Evolutionary conservation across 73 alveolate species (phyloP).

Genomic region (Paraurostyla sp.): DNA sequence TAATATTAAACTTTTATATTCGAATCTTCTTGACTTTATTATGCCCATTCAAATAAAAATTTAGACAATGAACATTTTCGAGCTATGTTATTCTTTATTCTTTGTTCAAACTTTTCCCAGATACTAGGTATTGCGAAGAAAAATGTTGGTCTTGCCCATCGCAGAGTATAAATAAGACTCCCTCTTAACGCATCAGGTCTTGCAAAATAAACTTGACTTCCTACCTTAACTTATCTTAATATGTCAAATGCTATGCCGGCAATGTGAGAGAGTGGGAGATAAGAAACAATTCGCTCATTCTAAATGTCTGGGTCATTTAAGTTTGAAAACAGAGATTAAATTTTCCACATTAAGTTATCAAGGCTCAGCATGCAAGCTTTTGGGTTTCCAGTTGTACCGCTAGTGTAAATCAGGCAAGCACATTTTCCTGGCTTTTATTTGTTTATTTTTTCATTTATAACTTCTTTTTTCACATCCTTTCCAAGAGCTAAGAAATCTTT

Average conservation of each 20-base stretch:
- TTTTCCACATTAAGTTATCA: slow-evolving; percentile 50
- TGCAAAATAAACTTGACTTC: slow-evolving; percentile 68
- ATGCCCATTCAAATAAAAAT: slow-evolving; percentile 75
- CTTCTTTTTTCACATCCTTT: slow-evolving; percentile 56
- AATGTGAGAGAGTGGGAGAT: slow-evolving; percentile 78
- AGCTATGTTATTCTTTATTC: slow-evolving; percentile 54
- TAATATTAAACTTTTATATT: slow-evolving; percentile 34
- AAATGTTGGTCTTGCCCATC: slow-evolving; percentile 75
- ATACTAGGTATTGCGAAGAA: slow-evolving; percentile 85
- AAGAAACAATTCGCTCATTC: slow-evolving; percentile 73
- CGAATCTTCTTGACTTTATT: slow-evolving; percentile 55
- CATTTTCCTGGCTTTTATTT: slow-evolving; percentile 74
- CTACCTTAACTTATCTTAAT: background rate
- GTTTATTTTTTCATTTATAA: slow-evolving; percentile 52
- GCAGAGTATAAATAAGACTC: slow-evolving; percentile 66
- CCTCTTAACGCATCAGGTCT: slow-evolving; percentile 78
- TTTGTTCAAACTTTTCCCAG: slow-evolving; percentile 84
- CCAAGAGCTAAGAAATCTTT: slow-evolving; percentile 39
- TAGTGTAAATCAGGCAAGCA: slow-evolving; percentile 69
- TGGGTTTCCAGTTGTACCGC: slow-evolving; percentile 80
- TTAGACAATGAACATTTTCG: slow-evolving; percentile 19
- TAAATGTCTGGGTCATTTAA: background rate
- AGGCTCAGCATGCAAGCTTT: slow-evolving; percentile 77
- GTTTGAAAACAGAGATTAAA: background rate
- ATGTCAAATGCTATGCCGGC: slow-evolving; percentile 73